Evolutionary conservation across 768 basidiomycete species (phyloP), one percentile per base, ranked within the genome.

Genomic region (Artomyces pyxidatus): DNA sequence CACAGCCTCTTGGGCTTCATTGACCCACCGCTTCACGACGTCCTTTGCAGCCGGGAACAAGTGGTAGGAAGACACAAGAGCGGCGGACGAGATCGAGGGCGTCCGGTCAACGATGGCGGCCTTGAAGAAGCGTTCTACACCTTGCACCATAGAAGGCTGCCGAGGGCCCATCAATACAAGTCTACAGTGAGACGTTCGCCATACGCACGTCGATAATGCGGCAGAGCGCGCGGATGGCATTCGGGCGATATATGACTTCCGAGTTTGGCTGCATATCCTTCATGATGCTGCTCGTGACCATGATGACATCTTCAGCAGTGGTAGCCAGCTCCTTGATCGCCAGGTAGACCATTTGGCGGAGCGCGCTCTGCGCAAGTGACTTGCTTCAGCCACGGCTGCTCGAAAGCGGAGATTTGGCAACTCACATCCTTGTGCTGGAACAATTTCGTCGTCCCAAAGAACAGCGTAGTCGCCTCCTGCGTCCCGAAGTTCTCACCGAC

Each of bases 221-320:
- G 67, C 92, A 93, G 6, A 99, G 74, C 6, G 95, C 94, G 56
- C 96, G 83, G 58, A 98, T 99, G 14, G 96, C 88, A 66, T 99
- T 99, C 27, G 96, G 90, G 47, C 96, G 78, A 68, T 99, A 99
- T 53, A 99, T 92, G 60, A 98, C 95, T 68, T 99, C 96, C 42
- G 92, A 85, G 64, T 96, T 97, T 47, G 94, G 88, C 61, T 99
- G 96, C 92, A 98, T 99, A 63, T 99, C 96, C 73, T 98, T 98
- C 94, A 96, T 96, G 66, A 99, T 97, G 61, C 92, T 96, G 65
- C 85, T 89, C 9, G 96, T 99, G 54, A 97, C 94, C 92, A 99
- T 99, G 59, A 99, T 96, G 25, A 98, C 92, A 73, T 98, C 95
- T 67, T 99, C 93, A 14, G 96, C 91, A n/a, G 87, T 85, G 29